phyloP scores from a whole-genome alignment of 2,329 filamentous ascomycete genomes.

The Talaromyces atroroseus region DNA sequence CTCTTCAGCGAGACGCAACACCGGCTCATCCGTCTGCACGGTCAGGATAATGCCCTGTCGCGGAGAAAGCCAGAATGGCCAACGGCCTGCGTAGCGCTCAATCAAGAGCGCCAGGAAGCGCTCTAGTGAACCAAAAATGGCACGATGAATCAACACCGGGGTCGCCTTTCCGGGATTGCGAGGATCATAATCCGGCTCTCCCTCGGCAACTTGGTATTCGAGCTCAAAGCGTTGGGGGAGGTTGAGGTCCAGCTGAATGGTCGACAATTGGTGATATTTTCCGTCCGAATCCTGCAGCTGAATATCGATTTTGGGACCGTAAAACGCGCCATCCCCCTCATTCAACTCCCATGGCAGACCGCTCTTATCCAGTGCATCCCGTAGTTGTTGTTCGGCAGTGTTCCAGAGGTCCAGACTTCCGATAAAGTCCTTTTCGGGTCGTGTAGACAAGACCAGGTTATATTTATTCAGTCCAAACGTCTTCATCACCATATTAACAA shows the following conservation, averaged over 20 bases:
- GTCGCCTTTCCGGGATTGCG: constrained; percentile 52
- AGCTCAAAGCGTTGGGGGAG: constrained; percentile 75
- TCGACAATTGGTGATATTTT: constrained; percentile 84
- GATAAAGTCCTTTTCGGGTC: constrained; percentile 71
- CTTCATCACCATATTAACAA: constrained; percentile 66
- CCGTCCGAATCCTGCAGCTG: constrained; percentile 72
- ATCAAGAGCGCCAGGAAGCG: constrained; percentile 79
- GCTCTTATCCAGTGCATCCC: constrained; percentile 56
- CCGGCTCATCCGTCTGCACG: constrained; percentile 52
- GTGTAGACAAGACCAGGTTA: constrained; percentile 70
- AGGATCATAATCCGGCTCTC: constrained; percentile 36
- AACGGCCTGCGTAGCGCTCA: constrained; percentile 72
- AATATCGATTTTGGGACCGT: constrained; percentile 88
- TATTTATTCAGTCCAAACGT: constrained; percentile 68
- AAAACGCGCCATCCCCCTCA: constrained; percentile 80
- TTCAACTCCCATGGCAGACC: constrained; percentile 69
- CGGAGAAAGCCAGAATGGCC: constrained; percentile 86
- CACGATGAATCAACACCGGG: constrained; percentile 79
- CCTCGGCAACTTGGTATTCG: constrained; percentile 57
- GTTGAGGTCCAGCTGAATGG: constrained; percentile 86
- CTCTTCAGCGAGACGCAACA: constrained; percentile 45
- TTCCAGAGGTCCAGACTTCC: constrained; percentile 67
- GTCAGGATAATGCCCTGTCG: constrained; percentile 70
- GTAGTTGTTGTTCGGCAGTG: constrained; percentile 62
- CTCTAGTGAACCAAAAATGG: constrained; percentile 78